Conservation (phyloP, 2,329 filamentous ascomycete species). For the Colletotrichum gigasporum region DNA sequence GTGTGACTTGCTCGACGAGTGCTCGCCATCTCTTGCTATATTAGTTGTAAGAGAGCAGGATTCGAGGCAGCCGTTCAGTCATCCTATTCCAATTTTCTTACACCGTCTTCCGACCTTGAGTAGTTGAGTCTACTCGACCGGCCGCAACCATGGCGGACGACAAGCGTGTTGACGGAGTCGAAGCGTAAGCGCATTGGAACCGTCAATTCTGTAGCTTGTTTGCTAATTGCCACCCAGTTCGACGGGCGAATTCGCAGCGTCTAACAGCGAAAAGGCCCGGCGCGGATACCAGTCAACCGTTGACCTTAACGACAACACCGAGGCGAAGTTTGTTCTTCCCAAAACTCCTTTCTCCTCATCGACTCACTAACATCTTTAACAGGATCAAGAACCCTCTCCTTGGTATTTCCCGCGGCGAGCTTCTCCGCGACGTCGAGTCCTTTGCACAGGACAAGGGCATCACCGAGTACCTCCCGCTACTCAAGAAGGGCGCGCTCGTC, state of each 20-base stretch:
- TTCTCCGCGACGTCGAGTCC: constrained; percentile 62
- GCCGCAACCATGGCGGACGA: constrained; percentile 15
- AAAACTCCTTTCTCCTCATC: background rate
- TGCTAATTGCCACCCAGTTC: background rate
- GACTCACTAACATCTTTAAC: constrained; percentile 27
- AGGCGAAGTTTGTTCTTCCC: constrained; percentile 51
- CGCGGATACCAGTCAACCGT: constrained; percentile 33
- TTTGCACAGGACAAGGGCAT: constrained; percentile 61
- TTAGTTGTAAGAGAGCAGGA: background rate
- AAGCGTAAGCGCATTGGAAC: background rate
- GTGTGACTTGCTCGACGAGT: background rate
- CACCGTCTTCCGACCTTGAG: background rate
- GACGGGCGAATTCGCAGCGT: background rate
- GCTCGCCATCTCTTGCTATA: background rate
- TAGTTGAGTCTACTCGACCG: background rate
- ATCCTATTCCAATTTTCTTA: background rate
- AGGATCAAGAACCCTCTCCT: constrained; percentile 60
- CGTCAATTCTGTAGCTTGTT: no score
- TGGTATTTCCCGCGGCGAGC: constrained; percentile 48
- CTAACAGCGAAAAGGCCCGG: constrained; percentile 15
- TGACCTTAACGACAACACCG: constrained; percentile 56
- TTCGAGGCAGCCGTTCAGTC: background rate
- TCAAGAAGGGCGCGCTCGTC: constrained; percentile 62
- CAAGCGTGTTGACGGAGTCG: background rate
- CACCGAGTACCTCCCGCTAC: constrained; percentile 51